Evolutionary conservation across 1,284 basidiomycete genomes (phyloP).

Genomic region (Ganoderma resinaceum): DNA sequence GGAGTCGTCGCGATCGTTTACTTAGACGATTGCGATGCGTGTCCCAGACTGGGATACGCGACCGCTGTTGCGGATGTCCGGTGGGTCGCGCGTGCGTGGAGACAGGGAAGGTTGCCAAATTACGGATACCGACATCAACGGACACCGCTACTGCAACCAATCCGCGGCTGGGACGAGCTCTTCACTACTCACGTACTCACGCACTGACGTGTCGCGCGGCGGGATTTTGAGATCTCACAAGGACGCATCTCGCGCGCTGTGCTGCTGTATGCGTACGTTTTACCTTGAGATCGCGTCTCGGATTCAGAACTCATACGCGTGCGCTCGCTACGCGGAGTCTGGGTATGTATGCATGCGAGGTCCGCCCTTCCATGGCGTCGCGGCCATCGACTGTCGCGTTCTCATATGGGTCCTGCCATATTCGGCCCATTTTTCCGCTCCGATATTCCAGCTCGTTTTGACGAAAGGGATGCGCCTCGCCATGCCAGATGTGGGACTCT

Average conservation of each 20-base stretch:
- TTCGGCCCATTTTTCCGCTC: neutral
- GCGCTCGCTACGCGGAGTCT: neutral
- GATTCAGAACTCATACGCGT: neutral
- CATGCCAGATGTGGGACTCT: too few relatives aligned
- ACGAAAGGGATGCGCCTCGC: too few relatives aligned
- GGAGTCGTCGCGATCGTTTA: neutral
- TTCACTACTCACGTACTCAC: neutral
- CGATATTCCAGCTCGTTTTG: neutral
- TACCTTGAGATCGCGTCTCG: neutral
- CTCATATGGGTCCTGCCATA: neutral
- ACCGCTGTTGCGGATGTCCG: neutral
- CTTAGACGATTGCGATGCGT: neutral
- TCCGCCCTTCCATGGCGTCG: neutral
- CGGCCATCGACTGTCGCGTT: neutral
- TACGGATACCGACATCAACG: neutral
- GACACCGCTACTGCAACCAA: neutral
- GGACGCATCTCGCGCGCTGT: neutral
- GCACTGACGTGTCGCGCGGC: neutral
- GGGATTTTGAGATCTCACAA: neutral
- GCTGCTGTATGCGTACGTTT: too few relatives aligned
- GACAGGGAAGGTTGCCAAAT: neutral
- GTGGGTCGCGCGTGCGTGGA: neutral
- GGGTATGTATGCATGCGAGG: neutral
- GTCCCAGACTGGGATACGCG: neutral
- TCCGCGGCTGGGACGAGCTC: too few relatives aligned